Percentiles rank a stretch among this genome's conserved stretches.
These are phyloP conservation scores for Agaricus sinodeliciosus DNA, from an alignment of 768 basidiomycete genomes.

Conservation along the genomic window DNA sequence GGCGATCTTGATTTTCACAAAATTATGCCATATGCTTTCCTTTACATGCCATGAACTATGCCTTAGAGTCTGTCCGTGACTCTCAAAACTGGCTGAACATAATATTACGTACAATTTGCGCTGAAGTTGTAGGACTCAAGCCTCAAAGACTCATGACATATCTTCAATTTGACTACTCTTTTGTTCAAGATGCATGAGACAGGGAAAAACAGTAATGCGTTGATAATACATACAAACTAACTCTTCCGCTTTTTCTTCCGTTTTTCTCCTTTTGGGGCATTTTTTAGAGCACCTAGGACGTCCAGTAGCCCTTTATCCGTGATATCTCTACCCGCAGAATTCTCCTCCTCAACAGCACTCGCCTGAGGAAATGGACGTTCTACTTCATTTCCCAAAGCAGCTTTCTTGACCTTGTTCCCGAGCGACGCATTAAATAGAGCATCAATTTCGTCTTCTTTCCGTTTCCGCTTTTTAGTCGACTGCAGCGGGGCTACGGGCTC, in stretches of 20 bases:
- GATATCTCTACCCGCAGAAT: conserved; percentile 5
- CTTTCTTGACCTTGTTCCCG: conserved; percentile 55
- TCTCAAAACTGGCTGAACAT: too few relatives aligned
- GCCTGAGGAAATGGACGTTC: neutral
- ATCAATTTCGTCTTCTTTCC: conserved; percentile 66
- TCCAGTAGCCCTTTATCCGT: conserved; percentile 35
- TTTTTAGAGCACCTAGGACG: conserved; percentile 54
- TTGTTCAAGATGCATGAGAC: too few relatives aligned
- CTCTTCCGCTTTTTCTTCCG: conserved; percentile 22
- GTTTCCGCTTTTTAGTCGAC: conserved; percentile 42
- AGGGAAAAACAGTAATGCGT: neutral
- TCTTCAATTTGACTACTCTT: too few relatives aligned
- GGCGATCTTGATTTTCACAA: too few relatives aligned
- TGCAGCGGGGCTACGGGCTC: neutral
- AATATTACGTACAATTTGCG: too few relatives aligned
- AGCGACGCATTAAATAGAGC: conserved; percentile 53
- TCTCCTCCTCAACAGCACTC: conserved; percentile 13
- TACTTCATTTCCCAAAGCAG: conserved; percentile 27
- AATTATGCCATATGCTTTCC: too few relatives aligned
- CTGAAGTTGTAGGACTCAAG: too few relatives aligned
- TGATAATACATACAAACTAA: neutral
- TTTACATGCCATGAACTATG: too few relatives aligned
- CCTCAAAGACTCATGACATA: too few relatives aligned
- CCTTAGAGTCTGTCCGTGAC: too few relatives aligned
- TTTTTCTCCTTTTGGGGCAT: conserved; percentile 44